Evolutionary conservation across 2,329 filamentous ascomycete species (phyloP).

Genomic region (Cladosporium phlei): DNA sequence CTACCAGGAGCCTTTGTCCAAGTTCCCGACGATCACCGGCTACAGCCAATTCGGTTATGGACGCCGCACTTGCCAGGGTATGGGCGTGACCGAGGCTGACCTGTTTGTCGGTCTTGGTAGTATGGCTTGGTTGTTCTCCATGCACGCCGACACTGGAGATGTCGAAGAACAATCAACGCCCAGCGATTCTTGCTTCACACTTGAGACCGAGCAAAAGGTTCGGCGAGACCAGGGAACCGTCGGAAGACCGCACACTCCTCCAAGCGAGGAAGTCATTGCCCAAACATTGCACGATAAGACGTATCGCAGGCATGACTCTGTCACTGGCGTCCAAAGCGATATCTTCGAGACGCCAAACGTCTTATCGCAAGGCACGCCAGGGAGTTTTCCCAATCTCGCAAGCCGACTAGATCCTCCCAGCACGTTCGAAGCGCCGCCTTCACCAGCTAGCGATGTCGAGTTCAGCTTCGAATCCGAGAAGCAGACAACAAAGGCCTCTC

Average conservation of each 20-base stretch:
- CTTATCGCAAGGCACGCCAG: neutral
- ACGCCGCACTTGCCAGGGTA: slow-evolving; percentile 25
- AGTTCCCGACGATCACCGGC: slow-evolving; percentile 24
- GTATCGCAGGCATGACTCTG: slow-evolving; percentile 17
- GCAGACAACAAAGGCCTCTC: neutral
- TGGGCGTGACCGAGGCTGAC: slow-evolving; percentile 29
- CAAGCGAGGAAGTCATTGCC: slow-evolving; percentile 4
- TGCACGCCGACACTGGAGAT: slow-evolving; percentile 24
- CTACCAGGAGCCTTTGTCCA: slow-evolving; percentile 23
- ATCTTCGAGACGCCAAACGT: neutral
- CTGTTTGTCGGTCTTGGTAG: slow-evolving; percentile 37
- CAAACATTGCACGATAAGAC: neutral
- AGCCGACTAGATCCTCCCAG: neutral
- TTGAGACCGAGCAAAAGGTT: slow-evolving; percentile 1
- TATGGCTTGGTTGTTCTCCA: slow-evolving; percentile 44
- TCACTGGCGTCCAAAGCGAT: slow-evolving; percentile 14
- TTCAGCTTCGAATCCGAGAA: neutral
- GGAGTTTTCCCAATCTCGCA: slow-evolving; percentile 4
- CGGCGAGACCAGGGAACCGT: neutral
- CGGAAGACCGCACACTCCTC: neutral
- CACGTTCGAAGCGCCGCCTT: slow-evolving; percentile 1
- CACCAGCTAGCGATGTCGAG: neutral
- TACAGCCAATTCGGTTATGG: slow-evolving; percentile 27
- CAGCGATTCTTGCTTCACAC: neutral
- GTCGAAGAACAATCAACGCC: slow-evolving; percentile 1